Conservation (phyloP, 2,329 filamentous ascomycete genomes). For the Tolypocladium tundrense region DNA sequence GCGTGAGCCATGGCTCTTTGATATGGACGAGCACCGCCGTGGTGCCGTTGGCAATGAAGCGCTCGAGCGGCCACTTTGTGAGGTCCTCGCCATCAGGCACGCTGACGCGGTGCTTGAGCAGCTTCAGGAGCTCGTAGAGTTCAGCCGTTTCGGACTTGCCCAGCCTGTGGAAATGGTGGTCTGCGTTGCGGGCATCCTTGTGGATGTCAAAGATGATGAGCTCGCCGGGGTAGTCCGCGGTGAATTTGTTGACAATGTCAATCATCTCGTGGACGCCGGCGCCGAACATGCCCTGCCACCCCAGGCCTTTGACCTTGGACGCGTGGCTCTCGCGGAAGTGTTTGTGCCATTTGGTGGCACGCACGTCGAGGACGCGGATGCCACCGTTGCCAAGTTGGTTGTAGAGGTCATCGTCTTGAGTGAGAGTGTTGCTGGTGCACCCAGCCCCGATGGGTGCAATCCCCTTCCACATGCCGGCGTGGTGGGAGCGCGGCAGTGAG, state of each 20-base stretch:
- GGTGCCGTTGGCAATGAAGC: slow-evolving; percentile 13
- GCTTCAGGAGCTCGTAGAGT: slow-evolving; percentile 12
- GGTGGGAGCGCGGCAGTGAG: slow-evolving; percentile 19
- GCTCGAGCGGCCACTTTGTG: slow-evolving; percentile 12
- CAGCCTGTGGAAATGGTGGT: not conserved
- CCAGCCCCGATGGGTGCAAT: slow-evolving; percentile 3
- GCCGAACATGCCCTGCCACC: slow-evolving; percentile 15
- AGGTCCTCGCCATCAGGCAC: slow-evolving; percentile 14
- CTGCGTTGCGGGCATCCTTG: slow-evolving; percentile 1
- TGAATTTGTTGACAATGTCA: slow-evolving; percentile 17
- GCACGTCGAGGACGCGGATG: slow-evolving; percentile 19
- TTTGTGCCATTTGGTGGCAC: slow-evolving; percentile 5
- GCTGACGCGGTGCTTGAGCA: slow-evolving; percentile 10
- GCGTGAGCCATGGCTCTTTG: slow-evolving; percentile 10
- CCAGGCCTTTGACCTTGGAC: not conserved
- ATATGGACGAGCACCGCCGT: slow-evolving; percentile 19
- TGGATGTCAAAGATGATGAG: slow-evolving; percentile 22
- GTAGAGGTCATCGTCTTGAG: slow-evolving; percentile 10
- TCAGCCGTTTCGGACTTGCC: slow-evolving; percentile 1
- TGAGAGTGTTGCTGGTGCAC: slow-evolving; percentile 10
- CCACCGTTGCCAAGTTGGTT: slow-evolving; percentile 17
- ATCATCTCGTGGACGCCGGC: slow-evolving; percentile 17
- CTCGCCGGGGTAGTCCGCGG: slow-evolving; percentile 17
- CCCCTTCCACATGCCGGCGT: slow-evolving; percentile 16
- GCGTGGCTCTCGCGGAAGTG: slow-evolving; percentile 13